Evolutionary conservation across 2,329 filamentous ascomycete species (phyloP), one percentile per base, ranked within the genome.

Genomic region (Neofusicoccum umdonicola): DNA sequence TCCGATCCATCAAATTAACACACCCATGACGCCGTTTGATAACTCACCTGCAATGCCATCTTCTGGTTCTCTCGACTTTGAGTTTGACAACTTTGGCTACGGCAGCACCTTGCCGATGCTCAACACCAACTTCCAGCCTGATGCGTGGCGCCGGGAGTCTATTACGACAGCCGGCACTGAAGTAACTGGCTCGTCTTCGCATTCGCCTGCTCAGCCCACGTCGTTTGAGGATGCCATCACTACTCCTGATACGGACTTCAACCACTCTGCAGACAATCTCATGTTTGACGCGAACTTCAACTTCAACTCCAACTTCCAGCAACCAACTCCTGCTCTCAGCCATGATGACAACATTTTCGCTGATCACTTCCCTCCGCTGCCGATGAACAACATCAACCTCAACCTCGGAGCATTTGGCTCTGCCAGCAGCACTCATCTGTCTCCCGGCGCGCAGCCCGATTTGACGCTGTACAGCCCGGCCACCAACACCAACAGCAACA

Each of bases 391-490:
- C 37, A 11, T 50, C 34, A 48, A 45, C 19, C 50, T 62, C n/a
- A 50, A 63, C 50, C 22, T 57, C 11, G 41, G 13, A 5, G 45
- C 45, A 15, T 57, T 52, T 44, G 45, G 42, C 35, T 22, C 45
- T 4, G 50, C 67, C n/a, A 68, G 72, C 42, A 69, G 77, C 6
- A 73, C 76, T 41, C 88, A 91, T 66, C 84, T 92, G 67, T 92
- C 90, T 3, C 89, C 89, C 8, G 82, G 83, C 62, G 90, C 88
- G 4, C 89, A 91, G 70, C 83, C 85, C 41, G 88, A 89, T 66
- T 80, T 87, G 1, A 90, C 91, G 79, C 83, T 92, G 37, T 90
- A 84, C 76, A 90, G 89, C 9, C 87, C 90, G 54, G 83, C 83
- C 47, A 39, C 37, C 37, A 42, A 44, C 39, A 57, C n/a, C 35